A percentile compares a stretch with the other conserved stretches of the same genome.
Conservation (phyloP, 129 eudicot species). For the Saposhnikovia divaricata region DNA sequence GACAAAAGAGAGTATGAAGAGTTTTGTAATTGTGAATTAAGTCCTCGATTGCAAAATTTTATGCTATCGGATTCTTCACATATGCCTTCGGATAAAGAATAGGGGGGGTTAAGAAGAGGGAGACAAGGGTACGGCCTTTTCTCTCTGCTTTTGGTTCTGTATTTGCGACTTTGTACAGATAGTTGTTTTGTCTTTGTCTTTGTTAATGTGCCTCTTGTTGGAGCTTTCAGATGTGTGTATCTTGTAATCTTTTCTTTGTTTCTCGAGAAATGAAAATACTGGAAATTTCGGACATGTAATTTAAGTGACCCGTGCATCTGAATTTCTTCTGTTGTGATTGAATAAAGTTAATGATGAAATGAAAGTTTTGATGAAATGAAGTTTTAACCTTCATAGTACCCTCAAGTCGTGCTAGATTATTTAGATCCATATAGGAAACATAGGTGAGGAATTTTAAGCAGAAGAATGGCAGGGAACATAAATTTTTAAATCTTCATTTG, state of each 20-base stretch:
- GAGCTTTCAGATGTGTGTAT: background rate
- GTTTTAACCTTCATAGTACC: too few species aligned
- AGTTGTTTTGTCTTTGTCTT: background rate
- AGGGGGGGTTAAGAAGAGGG: background rate
- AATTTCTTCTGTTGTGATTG: slow-evolving; percentile 34
- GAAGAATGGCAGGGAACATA: too few species aligned
- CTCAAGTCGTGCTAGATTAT: too few species aligned
- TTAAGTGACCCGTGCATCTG: background rate
- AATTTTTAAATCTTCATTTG: too few species aligned
- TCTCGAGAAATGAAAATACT: background rate
- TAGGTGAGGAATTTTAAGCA: too few species aligned
- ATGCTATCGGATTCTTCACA: background rate
- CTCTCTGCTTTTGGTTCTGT: background rate
- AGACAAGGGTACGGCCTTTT: background rate
- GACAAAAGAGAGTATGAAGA: background rate
- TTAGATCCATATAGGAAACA: too few species aligned
- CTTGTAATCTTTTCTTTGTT: background rate
- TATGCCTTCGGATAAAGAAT: background rate
- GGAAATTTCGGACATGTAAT: background rate
- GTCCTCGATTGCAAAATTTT: background rate
- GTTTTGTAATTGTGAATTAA: background rate
- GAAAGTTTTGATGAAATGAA: too few species aligned
- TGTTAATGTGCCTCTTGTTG: background rate
- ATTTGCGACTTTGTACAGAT: background rate
- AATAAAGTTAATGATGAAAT: too few species aligned